Conservation (phyloP, 2,329 filamentous ascomycete species). For the Ploettnerulaceae sp. region DNA sequence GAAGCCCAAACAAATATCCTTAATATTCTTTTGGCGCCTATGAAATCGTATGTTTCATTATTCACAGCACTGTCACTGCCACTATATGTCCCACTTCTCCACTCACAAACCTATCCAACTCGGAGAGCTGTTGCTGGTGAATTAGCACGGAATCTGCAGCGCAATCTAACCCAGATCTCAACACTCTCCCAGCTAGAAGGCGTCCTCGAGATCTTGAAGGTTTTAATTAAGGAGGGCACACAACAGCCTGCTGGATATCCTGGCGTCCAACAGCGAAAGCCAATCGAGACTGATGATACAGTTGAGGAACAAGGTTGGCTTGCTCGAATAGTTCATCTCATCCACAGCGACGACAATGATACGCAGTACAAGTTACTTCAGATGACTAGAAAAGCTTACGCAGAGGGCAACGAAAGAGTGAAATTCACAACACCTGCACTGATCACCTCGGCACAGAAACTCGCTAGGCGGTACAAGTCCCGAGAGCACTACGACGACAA, state of each 20-base stretch:
- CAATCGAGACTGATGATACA: constrained; percentile 89
- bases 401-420: constrained; percentile 90
- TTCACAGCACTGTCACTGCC: constrained; percentile 95
- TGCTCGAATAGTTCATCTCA: constrained; percentile 83
- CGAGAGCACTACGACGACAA: constrained; percentile 83
- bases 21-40: constrained; percentile 81
- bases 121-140: constrained; percentile 86
- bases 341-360: constrained; percentile 80
- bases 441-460: constrained; percentile 82
- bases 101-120: constrained; percentile 89
- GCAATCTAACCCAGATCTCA: constrained; percentile 73
- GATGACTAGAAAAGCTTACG: constrained; percentile 78
- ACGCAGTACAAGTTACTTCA: constrained; percentile 93
- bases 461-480: constrained; percentile 82
- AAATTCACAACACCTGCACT: constrained; percentile 92
- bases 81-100: constrained; percentile 83
- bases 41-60: constrained; percentile 85
- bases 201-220: constrained; percentile 80
- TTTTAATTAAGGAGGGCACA: constrained; percentile 88
- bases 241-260: constrained; percentile 82
- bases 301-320: constrained; percentile 98
- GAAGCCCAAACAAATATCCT: constrained; percentile 85
- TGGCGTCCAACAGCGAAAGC: constrained; percentile 70
- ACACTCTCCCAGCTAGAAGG: constrained; percentile 79
- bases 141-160: constrained; percentile 75